Evolutionary conservation across 208 protist genomes (phyloP).

Genomic region (Crithidia expoeki): DNA sequence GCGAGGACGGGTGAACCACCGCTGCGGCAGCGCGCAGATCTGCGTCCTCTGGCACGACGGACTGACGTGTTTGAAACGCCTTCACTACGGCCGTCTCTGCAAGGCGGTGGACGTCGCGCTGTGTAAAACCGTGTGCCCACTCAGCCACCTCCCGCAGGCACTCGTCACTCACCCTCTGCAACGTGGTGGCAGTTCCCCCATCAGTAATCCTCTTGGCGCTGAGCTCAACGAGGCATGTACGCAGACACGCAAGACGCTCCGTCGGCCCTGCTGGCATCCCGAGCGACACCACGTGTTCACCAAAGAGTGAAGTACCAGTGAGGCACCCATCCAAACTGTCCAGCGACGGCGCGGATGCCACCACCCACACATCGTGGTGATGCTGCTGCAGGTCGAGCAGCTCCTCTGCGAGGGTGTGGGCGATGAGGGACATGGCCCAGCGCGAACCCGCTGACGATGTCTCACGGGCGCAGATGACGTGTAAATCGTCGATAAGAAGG

Average conservation of each 20-base stretch:
- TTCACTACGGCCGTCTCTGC: slow-evolving; percentile 41
- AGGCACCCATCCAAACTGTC: slow-evolving; percentile 39
- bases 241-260: slow-evolving; percentile 36
- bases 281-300: slow-evolving; percentile 25
- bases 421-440: slow-evolving; percentile 51
- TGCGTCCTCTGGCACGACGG: slow-evolving; percentile 16
- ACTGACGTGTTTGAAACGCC: slow-evolving; percentile 36
- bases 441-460: slow-evolving; percentile 33
- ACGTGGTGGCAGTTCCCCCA: neutral
- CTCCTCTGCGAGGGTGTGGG: slow-evolving; percentile 41
- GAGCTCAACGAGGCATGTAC: slow-evolving; percentile 22
- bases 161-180: slow-evolving; percentile 8
- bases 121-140: slow-evolving; percentile 61
- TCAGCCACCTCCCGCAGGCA: slow-evolving; percentile 38
- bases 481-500: slow-evolving; percentile 59
- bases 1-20: slow-evolving; percentile 56
- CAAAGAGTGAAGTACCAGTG: slow-evolving; percentile 22
- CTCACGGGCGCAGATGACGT: slow-evolving; percentile 47
- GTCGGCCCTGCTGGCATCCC: slow-evolving; percentile 22
- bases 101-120: slow-evolving; percentile 57
- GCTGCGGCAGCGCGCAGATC: slow-evolving; percentile 37
- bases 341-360: slow-evolving; percentile 38
- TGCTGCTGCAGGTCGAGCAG: slow-evolving; percentile 35
- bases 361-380: slow-evolving; percentile 34
- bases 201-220: neutral